These are phyloP conservation scores for Byssochlamys sp. DNA, from an alignment of 2,329 filamentous ascomycete species.

Conservation along the genomic window DNA sequence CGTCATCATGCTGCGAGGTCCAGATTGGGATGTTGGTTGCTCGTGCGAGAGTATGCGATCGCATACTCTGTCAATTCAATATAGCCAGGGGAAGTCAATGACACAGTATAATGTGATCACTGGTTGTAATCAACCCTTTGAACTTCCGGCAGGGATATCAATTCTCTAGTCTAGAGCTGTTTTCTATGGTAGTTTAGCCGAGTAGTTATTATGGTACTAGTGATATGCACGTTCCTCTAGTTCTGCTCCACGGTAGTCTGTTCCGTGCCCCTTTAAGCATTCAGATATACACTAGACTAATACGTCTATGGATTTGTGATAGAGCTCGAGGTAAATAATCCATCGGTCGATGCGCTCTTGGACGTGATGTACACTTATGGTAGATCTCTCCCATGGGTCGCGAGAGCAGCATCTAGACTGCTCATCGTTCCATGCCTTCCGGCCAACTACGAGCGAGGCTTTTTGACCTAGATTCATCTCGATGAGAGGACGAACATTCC, in stretches of 20 bases:
- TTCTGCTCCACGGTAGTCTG: not conserved
- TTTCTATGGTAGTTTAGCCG: not conserved
- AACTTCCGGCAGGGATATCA: too few species aligned
- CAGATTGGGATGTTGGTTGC: not conserved
- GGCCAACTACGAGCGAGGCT: not conserved
- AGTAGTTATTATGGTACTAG: not conserved
- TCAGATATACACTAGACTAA: not conserved
- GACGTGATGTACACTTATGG: not conserved
- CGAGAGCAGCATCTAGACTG: not conserved
- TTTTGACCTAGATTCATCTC: not conserved
- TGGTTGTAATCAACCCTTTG: too few species aligned
- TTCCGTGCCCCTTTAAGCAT: not conserved
- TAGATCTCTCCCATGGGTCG: not conserved
- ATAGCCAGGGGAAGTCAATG: too few species aligned
- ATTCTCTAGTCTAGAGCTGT: too few species aligned
- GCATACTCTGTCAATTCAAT: too few species aligned
- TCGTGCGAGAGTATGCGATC: not conserved
- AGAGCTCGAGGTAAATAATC: too few species aligned
- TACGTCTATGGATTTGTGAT: not conserved
- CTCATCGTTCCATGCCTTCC: not conserved
- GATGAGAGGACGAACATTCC: not conserved
- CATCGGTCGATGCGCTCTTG: too few species aligned
- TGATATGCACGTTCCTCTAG: not conserved
- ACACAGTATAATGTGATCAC: too few species aligned
- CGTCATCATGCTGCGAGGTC: not conserved